Conservation (phyloP, 441 rosid species). For the Gossypium schwendimanii region DNA sequence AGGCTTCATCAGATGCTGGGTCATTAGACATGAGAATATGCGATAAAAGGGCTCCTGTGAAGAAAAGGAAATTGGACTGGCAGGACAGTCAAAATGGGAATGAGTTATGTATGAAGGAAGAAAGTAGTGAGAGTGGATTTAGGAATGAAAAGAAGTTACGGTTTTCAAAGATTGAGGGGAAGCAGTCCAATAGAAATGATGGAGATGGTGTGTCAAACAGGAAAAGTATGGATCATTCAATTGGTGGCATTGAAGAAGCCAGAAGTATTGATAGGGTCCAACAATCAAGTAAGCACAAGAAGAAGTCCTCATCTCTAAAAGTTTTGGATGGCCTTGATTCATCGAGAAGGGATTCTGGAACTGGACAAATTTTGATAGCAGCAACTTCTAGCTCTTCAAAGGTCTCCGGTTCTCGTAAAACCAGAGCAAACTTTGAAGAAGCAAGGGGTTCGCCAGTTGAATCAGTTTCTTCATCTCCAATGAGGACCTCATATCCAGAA, state of each 20-base stretch:
- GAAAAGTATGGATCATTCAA: slow-evolving; percentile 21
- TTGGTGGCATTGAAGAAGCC: slow-evolving; percentile 27
- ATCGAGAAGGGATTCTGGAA: slow-evolving; percentile 31
- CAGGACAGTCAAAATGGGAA: slow-evolving; percentile 30
- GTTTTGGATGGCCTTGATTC: slow-evolving; percentile 26
- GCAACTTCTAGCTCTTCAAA: slow-evolving; percentile 67
- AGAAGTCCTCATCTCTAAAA: slow-evolving; percentile 22
- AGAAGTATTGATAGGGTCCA: slow-evolving; percentile 20
- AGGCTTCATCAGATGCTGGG: slow-evolving; percentile 30
- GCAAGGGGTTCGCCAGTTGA: slow-evolving; percentile 59
- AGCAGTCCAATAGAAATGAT: slow-evolving; percentile 21
- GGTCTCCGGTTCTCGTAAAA: slow-evolving; percentile 47
- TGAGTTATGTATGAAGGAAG: slow-evolving; percentile 30
- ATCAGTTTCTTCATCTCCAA: slow-evolving; percentile 74
- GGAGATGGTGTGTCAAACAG: slow-evolving; percentile 19
- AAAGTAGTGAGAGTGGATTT: slow-evolving; percentile 26
- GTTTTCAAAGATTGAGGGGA: slow-evolving; percentile 24
- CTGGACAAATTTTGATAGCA: slow-evolving; percentile 34
- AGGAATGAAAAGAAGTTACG: slow-evolving; percentile 31
- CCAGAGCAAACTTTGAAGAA: slow-evolving; percentile 35
- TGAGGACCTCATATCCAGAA: slow-evolving; percentile 33
- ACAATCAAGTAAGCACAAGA: slow-evolving; percentile 21
- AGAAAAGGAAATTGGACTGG: slow-evolving; percentile 39
- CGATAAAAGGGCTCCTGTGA: slow-evolving; percentile 27
- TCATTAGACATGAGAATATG: slow-evolving; percentile 29